These are phyloP conservation scores for Posidonia oceanica DNA, from an alignment of 116 monocot species.

Conservation along the genomic window DNA sequence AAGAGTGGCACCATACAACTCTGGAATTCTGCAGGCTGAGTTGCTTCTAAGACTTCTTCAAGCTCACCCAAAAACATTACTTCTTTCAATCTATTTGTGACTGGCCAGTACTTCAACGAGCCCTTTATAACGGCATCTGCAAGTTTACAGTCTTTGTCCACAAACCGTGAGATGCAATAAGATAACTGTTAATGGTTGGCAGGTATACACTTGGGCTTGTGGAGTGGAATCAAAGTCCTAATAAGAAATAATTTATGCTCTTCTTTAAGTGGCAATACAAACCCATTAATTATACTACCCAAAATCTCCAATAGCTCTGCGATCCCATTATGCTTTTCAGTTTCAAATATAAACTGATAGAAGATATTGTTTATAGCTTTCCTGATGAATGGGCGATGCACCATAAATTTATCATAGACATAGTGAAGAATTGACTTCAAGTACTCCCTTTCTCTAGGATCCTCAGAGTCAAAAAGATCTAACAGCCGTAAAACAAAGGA, in stretches of 20 bases:
- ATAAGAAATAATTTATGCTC: slow-evolving; percentile 25
- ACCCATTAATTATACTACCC: slow-evolving; percentile 22
- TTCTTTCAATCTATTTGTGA: slow-evolving; percentile 18
- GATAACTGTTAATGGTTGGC: slow-evolving; percentile 16
- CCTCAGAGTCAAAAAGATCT: slow-evolving; percentile 20
- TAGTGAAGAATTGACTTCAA: no score
- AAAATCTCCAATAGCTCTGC: slow-evolving; percentile 19
- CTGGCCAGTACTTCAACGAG: slow-evolving; percentile 17
- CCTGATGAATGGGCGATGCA: no score
- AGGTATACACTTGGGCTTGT: slow-evolving; percentile 23
- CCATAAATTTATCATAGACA: no score
- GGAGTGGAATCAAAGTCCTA: slow-evolving; percentile 22
- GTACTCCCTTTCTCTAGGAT: no score
- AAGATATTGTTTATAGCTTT: slow-evolving; percentile 24
- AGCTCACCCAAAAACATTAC: slow-evolving; percentile 23
- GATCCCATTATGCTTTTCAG: slow-evolving; percentile 19
- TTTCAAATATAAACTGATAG: slow-evolving; percentile 23
- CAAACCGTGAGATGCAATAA: slow-evolving; percentile 23
- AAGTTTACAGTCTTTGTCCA: slow-evolving; percentile 24
- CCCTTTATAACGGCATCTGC: slow-evolving; percentile 22
- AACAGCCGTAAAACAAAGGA: slow-evolving; percentile 21
- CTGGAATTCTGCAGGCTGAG: slow-evolving; percentile 21
- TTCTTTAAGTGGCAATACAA: slow-evolving; percentile 23
- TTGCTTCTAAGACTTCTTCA: slow-evolving; percentile 23
- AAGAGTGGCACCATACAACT: slow-evolving; percentile 25